Evolutionary conservation across 176 grass and related monocot genomes (phyloP), one percentile per base, ranked within the genome.

Genomic region (Musa schizocarpa): DNA sequence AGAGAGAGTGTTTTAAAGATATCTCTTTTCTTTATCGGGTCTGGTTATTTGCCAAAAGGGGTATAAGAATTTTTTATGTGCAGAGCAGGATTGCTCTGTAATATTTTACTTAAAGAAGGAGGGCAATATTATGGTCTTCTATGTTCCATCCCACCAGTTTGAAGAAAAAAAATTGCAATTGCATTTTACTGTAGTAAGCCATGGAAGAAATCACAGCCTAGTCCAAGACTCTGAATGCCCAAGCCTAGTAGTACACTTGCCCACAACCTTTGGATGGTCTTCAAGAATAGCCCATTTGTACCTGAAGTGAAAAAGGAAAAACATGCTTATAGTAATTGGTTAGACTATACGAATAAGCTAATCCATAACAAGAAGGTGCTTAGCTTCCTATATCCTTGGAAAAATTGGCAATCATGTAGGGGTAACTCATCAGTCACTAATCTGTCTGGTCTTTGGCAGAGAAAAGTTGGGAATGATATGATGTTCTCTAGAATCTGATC

Each of bases 191-290:
- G 64, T 19, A 85, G 81, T 78, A 98, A 98, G 66, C 83, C 82
- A 26, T 85, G 73, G 88, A 93, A 98, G 84, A 98, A 93, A 48
- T 93, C 88, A 26, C 80, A 54, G 58, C 74, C 84, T 75, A 93
- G 75, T 82, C 88, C 90, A 81, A 93, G 68, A 69, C 43, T 91
- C 23, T 68, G 62, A 77, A 77, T 84, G 76, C 95, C 95, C 63
- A 88, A 74, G 71, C 82, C 90, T 83, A 93, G 82, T 75, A 85
- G 81, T 78, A 69, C 78, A 82, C 80, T 73, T 0, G 49, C 53
- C 90, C 86, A 91, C 76, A 85, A 69, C 76, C 71, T 82, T 61
- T 69, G 68, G 58, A 98, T 74, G 82, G 65, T 34, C 86, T 34
- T 80, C 72, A 87, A 78, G 81, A 91, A 78, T 56, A 77, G 79